Base-by-base conservation (phyloP, 2,329 filamentous ascomycete genomes). In the Calonectria pseudoturangicola region DNA sequence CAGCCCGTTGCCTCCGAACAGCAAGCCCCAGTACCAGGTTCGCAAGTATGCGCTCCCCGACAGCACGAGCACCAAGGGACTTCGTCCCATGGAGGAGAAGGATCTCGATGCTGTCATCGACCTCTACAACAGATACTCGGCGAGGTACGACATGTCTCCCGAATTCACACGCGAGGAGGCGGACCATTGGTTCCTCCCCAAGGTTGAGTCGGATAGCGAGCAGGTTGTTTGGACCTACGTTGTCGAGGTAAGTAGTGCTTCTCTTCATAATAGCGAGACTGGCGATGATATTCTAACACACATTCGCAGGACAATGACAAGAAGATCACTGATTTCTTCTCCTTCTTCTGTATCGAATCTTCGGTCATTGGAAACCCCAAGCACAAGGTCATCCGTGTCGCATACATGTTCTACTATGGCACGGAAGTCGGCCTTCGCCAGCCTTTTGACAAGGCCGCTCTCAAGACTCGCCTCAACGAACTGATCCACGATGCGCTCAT, bases 321-420 rank as follows among this genome's bases (percentile, higher is more conserved):
- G 74, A 95, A 95, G 79, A 94, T 99, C 81, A 98, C 95, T 45
- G 97, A 99, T 85, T 98, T 98, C 86, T 93, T 98, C 86, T 98
- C 95, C 45, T 99, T 98, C 87, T 99, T 98, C 88, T 93, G 92
- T 81, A 93, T 99, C 41, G 95, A 98, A 83, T 98, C 95, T 18
- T 97, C 95, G 1, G 94, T 98, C 71, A 97, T 99, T 80, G 92
- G 93, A 77, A 92, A 95, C 81, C 87, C 91, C 56, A 94, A 94
- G 83, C 93, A 98, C 86, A 90, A 92, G 72, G 91, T 92, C 70
- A 92, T 99, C 80, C 93, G 93, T 76, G 97, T 96, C 4, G 97
- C 97, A 36, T 99, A 99, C 85, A 90, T 98, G 68, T 99, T 96
- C 87, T 99, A 99, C 89, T 99, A 99, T 83, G 97, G 94, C 70